A percentile compares a stretch with the other conserved stretches of the same genome.
phyloP scores from a whole-genome alignment of 2,329 filamentous ascomycete species.

The Sporothrix schenckii region DNA sequence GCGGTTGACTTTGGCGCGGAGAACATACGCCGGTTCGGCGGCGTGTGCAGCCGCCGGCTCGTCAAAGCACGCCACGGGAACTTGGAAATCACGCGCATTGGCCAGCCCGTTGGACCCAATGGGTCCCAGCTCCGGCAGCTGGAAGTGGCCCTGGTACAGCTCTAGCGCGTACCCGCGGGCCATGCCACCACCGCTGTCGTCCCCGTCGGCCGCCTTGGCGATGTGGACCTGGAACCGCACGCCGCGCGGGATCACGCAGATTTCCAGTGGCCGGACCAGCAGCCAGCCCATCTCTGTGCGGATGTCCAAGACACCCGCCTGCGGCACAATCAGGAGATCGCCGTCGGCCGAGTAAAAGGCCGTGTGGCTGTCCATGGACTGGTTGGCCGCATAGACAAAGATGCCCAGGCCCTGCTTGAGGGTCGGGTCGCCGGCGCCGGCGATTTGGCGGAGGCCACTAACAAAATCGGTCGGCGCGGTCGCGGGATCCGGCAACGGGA shows the following conservation, averaged over 20 bases:
- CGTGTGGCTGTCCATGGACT: constrained; percentile 71
- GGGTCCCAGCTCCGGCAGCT: constrained; percentile 71
- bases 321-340: constrained; percentile 74
- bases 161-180: constrained; percentile 75
- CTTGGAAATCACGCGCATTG: constrained; percentile 74
- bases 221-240: constrained; percentile 74
- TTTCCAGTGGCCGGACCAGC: constrained; percentile 76
- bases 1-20: constrained; percentile 69
- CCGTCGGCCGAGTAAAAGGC: constrained; percentile 86
- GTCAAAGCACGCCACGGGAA: constrained; percentile 69
- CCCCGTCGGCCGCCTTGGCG: constrained; percentile 46
- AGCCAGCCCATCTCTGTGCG: constrained; percentile 75
- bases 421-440: constrained; percentile 76
- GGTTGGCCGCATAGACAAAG: constrained; percentile 76
- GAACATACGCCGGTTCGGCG: constrained; percentile 47
- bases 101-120: constrained; percentile 76
- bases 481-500: constrained; percentile 59
- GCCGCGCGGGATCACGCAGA: constrained; percentile 73
- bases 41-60: constrained; percentile 53
- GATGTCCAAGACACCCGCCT: constrained; percentile 74
- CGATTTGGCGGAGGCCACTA: constrained; percentile 67
- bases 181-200: no score
- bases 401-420: constrained; percentile 80
- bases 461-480: constrained; percentile 53
- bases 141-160: constrained; percentile 72